phyloP scores from a whole-genome alignment of 139 green algal genomes.

The Prasinococcaceae sp. region DNA sequence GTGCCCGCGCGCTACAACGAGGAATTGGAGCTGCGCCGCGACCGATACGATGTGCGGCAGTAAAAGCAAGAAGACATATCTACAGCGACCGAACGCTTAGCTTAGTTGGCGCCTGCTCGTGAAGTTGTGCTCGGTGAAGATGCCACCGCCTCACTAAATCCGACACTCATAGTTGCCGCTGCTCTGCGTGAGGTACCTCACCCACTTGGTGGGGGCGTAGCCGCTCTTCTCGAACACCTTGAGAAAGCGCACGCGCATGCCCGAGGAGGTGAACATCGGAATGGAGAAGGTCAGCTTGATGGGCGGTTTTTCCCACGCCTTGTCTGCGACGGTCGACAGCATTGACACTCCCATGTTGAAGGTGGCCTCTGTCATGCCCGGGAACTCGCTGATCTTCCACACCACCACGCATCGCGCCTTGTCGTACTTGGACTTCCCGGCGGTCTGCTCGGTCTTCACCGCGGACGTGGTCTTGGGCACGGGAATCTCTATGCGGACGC shows the following conservation, averaged over 20 bases:
- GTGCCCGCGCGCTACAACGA: no score
- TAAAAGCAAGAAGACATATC: no score
- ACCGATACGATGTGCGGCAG: no score
- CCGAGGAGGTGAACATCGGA: conserved; percentile 82
- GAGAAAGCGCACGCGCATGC: conserved; percentile 62
- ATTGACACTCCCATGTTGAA: no score
- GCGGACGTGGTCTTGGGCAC: no score
- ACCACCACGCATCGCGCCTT: conserved; percentile 77
- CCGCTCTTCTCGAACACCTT: conserved; percentile 48
- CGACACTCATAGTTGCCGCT: conserved; percentile 68
- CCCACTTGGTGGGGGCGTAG: conserved; percentile 61
- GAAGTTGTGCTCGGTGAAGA: no score
- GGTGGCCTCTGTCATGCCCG: conserved; percentile 48
- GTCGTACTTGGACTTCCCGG: conserved; percentile 59
- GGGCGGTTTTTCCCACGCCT: conserved; percentile 68
- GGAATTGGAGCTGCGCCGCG: no score
- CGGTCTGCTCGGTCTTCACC: no score
- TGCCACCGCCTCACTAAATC: no score
- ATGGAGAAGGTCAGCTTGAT: conserved; percentile 91
- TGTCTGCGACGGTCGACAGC: no score
- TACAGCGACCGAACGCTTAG: no score
- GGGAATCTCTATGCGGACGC: conserved; percentile 80
- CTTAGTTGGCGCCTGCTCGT: no score
- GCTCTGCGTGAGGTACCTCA: conserved; percentile 61
- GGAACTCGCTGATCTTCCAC: conserved; percentile 90